Evolutionary conservation across 2,329 filamentous ascomycete species (phyloP), one percentile per base, ranked within the genome.

Genomic region (Ophiostoma montium): DNA sequence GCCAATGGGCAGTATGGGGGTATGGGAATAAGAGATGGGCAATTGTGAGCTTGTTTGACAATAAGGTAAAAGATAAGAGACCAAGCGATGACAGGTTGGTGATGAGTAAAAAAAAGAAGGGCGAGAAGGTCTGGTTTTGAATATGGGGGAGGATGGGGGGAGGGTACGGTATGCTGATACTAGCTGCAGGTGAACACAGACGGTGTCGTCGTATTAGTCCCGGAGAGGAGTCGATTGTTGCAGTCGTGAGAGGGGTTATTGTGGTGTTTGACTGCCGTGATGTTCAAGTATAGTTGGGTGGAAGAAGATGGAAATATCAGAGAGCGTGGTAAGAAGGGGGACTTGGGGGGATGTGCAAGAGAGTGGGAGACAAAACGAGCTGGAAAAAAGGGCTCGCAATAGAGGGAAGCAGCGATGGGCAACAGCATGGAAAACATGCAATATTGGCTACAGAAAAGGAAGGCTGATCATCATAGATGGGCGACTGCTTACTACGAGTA

Each of bases 81-180:
- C 60, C 60, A 55, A 58, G 58, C 60, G 58, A 57, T 64, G 62
- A 65, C 61, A 65, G 63, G 63, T 61, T 63, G 61, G 51, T 61
- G 62, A 61, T 64, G 64, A 63, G 65, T 63, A 66, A 65, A 63
- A 60, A 56, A 61, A 62, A 64, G 30, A 62, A 65, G 61, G 57
- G 57, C 59, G 62, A 64, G 64, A 64, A 60, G 61, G 60, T 62
- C 60, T 65, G 65, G 63, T 68, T 69, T 69, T 60, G 64, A 68
- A 67, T 60, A 58, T 54, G 56, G 55, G 50, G 55, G 59, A 39
- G 38, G 58, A 60, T 27, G 21, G 21, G 12, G 56, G 58, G 57
- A 27, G 38, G 39, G 58, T 55, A 55, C 32, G 44, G 39, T 45
- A 18, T 11, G 32, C 23, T 27, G 8, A 18, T 11, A 10, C 23